A percentile compares a stretch with the other conserved stretches of the same genome.
Evolutionary conservation across 768 basidiomycete species (phyloP).

Genomic region (Artomyces pyxidatus): DNA sequence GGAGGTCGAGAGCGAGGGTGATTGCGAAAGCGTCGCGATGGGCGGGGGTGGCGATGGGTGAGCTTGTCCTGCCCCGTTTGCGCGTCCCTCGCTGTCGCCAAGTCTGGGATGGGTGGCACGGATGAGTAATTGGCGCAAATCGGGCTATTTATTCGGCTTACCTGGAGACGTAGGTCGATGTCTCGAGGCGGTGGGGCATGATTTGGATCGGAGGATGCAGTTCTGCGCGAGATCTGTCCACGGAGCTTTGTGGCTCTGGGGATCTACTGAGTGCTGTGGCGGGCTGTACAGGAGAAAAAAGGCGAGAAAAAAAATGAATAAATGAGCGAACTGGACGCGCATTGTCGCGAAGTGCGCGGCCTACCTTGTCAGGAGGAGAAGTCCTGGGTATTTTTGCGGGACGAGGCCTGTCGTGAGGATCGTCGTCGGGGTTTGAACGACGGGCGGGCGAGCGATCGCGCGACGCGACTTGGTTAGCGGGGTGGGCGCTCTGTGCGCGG

Average conservation of each 20-base stretch:
- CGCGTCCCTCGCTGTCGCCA: constrained; percentile 31
- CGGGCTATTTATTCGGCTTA: constrained; percentile 19
- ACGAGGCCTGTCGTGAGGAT: no score
- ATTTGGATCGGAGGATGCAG: background rate
- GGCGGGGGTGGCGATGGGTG: constrained; percentile 38
- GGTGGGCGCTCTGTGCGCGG: constrained; percentile 5
- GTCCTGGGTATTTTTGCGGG: no score
- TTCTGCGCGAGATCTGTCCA: background rate
- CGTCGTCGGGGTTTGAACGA: background rate
- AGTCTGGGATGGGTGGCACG: constrained; percentile 18
- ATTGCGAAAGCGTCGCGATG: constrained; percentile 45
- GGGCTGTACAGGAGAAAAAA: no score
- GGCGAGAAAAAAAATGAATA: no score
- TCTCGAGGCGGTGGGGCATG: constrained; percentile 49
- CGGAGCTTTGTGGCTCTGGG: no score
- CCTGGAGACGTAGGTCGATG: constrained; percentile 19
- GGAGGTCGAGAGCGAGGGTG: constrained; percentile 52
- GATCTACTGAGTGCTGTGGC: no score
- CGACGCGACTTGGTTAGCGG: constrained; percentile 1
- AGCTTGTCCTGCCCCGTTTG: constrained; percentile 28
- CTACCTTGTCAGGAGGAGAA: no score
- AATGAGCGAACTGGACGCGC: no score
- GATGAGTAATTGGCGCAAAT: constrained; percentile 13
- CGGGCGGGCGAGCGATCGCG: background rate
- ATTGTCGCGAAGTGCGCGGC: no score